Base-by-base conservation (phyloP, 208 protist genomes). In the Tritrichomonas musculus region DNA sequence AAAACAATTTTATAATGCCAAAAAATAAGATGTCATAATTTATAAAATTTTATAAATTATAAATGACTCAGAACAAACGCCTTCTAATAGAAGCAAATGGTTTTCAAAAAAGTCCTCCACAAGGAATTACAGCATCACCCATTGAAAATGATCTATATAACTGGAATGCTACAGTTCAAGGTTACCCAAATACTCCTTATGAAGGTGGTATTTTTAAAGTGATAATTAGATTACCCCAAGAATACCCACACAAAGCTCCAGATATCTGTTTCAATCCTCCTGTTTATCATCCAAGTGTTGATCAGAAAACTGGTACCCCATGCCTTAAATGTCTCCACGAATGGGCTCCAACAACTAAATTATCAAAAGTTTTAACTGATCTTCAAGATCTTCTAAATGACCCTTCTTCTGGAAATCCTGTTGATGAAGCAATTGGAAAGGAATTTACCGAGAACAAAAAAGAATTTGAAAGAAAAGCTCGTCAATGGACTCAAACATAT, bases 131-230 rank as follows among this genome's bases (percentile, higher is more conserved):
- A n/a, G 64, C 64, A 13, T 8, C 17, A 17, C 64, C 64, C 11
- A n/a, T 69, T n/a, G 64, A 69, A 13, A 8, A 17, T n/a, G 64
- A 69, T 69, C 11, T 69, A n/a, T 69, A n/a, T 25, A 17, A 13
- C 5, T 69, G 64, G 64, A n/a, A 69, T n/a, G 64, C 20, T n/a
- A 17, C 27, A 33, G 30, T 69, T 25, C 64, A 69, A 84, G 73
- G 73, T 11, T 36, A 11, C 5, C 9, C 4, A 27, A 36, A 25
- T 36, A 84, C 73, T 27, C 13, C 27, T 39, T 84, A 84, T 49
- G 73, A 84, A 84, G 36, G 36, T 25, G 73, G 73, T 39, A 84
- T 84, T 49, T 84, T 84, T 36, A 39, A 44, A 39, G 73, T 84
- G 2, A n/a, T 49, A 9, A 84, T 84, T 47, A 4, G 8, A 3